Conservation (phyloP, 1,284 basidiomycete species). For the Irpex rosettiformis region DNA sequence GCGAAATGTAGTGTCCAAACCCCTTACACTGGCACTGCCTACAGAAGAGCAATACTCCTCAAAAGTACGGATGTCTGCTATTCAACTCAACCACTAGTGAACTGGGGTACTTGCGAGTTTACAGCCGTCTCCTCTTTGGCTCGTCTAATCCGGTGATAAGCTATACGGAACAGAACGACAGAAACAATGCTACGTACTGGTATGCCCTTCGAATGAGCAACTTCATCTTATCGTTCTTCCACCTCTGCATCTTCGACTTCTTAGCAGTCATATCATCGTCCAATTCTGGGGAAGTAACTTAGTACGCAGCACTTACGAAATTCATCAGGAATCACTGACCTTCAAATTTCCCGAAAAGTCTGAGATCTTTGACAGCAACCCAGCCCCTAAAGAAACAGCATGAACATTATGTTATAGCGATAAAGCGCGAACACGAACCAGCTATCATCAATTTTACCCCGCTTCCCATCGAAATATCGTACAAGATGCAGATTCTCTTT, state of each 20-base stretch:
- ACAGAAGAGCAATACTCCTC: too few relatives aligned
- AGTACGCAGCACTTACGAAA: not conserved
- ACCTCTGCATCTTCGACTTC: constrained; percentile 13
- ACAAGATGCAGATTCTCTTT: constrained; percentile 35
- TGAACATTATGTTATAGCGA: not conserved
- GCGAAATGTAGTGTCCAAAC: too few relatives aligned
- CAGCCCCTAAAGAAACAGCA: constrained; percentile 4
- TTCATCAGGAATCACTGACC: constrained; percentile 7
- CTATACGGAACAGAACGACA: not conserved
- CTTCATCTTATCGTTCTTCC: constrained; percentile 9
- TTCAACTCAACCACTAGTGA: too few relatives aligned
- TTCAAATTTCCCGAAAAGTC: constrained; percentile 11
- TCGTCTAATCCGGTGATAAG: not conserved
- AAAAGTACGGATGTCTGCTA: too few relatives aligned
- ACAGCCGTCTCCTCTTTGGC: not conserved
- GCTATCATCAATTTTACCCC: constrained; percentile 15
- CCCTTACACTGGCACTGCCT: too few relatives aligned
- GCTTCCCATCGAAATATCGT: constrained; percentile 44
- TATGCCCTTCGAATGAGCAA: constrained; percentile 5
- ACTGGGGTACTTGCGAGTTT: not conserved
- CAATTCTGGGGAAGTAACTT: constrained; percentile 7
- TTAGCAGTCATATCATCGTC: constrained; percentile 16
- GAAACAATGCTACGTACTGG: constrained; percentile 4
- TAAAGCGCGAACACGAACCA: constrained; percentile 29
- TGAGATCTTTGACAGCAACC: constrained; percentile 5